Evolutionary conservation across 2,329 filamentous ascomycete species (phyloP).

Genomic region (Colletotrichum orbiculare): DNA sequence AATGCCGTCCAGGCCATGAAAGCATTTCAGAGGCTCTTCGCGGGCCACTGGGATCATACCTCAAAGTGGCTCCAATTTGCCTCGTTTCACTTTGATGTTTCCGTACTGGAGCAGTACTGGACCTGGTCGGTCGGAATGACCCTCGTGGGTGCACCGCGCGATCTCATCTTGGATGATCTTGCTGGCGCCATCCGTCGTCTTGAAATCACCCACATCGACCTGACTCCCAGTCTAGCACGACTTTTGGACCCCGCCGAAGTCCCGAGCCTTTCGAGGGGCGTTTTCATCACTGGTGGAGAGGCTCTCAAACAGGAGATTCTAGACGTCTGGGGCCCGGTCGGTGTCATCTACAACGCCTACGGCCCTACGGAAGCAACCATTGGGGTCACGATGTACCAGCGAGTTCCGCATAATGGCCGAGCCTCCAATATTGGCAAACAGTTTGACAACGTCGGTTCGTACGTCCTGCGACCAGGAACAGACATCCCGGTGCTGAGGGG

Average conservation of each 20-base stretch:
- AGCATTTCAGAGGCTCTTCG: slow-evolving; percentile 83
- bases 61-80: slow-evolving; percentile 94
- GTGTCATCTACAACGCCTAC: slow-evolving; percentile 91
- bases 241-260: slow-evolving; percentile 83
- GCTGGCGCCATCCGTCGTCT: slow-evolving; percentile 77
- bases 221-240: slow-evolving; percentile 88
- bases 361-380: slow-evolving; percentile 95
- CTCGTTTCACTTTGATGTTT: slow-evolving; percentile 94
- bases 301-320: slow-evolving; percentile 89
- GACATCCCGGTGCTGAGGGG: slow-evolving; percentile 79
- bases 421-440: slow-evolving; percentile 89
- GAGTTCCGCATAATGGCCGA: slow-evolving; percentile 80
- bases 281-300: slow-evolving; percentile 95
- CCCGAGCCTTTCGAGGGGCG: slow-evolving; percentile 80
- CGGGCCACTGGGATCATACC: slow-evolving; percentile 74
- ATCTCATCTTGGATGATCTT: slow-evolving; percentile 87
- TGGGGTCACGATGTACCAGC: slow-evolving; percentile 88
- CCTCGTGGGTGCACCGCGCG: slow-evolving; percentile 82
- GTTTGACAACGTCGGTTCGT: slow-evolving; percentile 89
- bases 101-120: slow-evolving; percentile 94
- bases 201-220: slow-evolving; percentile 87
- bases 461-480: slow-evolving; percentile 77
- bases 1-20: slow-evolving; percentile 92
- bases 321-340: slow-evolving; percentile 82
- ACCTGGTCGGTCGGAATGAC: slow-evolving; percentile 92